Base-by-base conservation (phyloP, 1,139 yeast species). In the Zhuliangozyma blackwelliae region DNA sequence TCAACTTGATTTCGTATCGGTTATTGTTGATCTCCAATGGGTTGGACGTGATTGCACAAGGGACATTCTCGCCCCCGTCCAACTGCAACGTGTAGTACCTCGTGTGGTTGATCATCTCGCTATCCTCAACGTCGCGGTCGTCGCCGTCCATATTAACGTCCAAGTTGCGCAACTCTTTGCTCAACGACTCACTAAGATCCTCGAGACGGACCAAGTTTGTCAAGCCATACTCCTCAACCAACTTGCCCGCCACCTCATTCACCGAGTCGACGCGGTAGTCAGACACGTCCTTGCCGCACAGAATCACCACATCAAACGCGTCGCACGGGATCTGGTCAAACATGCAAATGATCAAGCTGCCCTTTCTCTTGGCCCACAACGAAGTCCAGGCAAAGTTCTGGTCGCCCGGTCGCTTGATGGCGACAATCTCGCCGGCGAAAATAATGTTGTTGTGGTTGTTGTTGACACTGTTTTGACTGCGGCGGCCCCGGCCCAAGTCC, bases 321-420 rank as follows among this genome's bases (percentile, higher is more conserved):
- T 85, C 94, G 55, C 94, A 83, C 1, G 87, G 85, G 26, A 87
- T 85, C 54, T 87, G 95, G 50, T 89, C 96, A 55, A 90, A 81
- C 65, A 87, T 88, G 65, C 94, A 82, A 32, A 88, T 83, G 37
- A 89, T 73, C 41, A 85, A 63, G 36, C 77, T 78, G 2, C 82
- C 81, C 47, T 79, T 79, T 40, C 77, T 70, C 52, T 88, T 89
- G 0, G 94, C 95, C 96, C 97, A 90, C 40, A 89, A 60, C 1
- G 90, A 82, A 4, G 90, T 82, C 89, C 90, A 83, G 0, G 87
- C 83, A 41, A 72, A 63, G 34, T 68, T 72, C 33, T 64, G 67
- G 34, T 66, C 73, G 1, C 73, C 72, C 16, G 75, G 75, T 37
- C 79, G 51, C 29, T 69, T 59, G 34, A 77, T 74, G 6, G 82